These are phyloP conservation scores for Groenewaldozyma auringiensis DNA, from an alignment of 1,139 yeast genomes.

Conservation along the genomic window DNA sequence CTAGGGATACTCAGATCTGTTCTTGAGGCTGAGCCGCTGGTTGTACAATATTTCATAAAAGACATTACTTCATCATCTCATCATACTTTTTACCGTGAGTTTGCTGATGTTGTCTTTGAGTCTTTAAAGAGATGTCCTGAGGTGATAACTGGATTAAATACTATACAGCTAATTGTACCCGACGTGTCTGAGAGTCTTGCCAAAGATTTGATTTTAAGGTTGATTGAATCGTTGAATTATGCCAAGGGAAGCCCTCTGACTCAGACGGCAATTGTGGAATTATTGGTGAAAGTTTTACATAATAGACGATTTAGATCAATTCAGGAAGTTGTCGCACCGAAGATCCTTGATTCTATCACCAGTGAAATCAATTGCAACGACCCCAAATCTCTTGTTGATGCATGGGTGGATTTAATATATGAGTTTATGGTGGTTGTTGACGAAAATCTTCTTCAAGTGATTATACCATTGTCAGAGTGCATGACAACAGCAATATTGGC, in stretches of 20 bases:
- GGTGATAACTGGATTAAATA: neutral
- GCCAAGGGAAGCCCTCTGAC: neutral
- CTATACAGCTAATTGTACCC: neutral
- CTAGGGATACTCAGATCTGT: neutral
- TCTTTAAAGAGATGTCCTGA: neutral
- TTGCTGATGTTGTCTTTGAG: neutral
- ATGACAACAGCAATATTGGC: conserved; percentile 24
- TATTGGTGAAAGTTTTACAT: neutral
- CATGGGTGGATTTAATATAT: conserved; percentile 42
- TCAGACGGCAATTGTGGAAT: conserved; percentile 1
- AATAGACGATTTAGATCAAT: neutral
- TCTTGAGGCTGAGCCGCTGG: neutral
- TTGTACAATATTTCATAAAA: neutral
- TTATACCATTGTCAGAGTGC: conserved; percentile 43
- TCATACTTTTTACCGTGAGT: neutral
- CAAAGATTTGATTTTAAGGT: neutral
- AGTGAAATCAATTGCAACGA: conserved; percentile 1
- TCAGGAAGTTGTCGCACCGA: neutral
- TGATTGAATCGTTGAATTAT: neutral
- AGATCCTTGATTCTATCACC: neutral
- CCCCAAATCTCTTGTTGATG: conserved; percentile 36
- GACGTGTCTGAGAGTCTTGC: neutral
- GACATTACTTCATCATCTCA: neutral
- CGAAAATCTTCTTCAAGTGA: conserved; percentile 45
- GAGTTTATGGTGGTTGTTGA: conserved; percentile 43